Percentiles rank a stretch among this genome's conserved stretches.
Evolutionary conservation across 1,284 basidiomycete genomes (phyloP).

Genomic region (Ganoderma lingzhi): DNA sequence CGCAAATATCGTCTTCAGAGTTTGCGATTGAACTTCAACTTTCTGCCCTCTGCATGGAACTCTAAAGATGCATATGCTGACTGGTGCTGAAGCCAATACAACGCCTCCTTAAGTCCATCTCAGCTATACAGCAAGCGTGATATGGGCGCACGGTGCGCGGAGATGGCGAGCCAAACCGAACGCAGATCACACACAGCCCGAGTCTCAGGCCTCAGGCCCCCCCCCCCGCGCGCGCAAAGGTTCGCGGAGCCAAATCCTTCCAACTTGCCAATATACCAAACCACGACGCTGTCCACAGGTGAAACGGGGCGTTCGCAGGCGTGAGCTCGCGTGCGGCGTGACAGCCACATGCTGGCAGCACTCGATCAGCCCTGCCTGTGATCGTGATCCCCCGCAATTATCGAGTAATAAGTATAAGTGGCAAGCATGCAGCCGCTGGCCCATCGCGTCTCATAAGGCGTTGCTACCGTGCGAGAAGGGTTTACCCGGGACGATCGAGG

Average conservation of each 20-base stretch:
- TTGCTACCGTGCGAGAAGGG: background rate
- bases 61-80: too few species aligned
- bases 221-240: background rate
- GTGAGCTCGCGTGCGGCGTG: background rate
- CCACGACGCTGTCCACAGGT: background rate
- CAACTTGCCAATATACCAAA: background rate
- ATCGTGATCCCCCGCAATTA: slow-evolving; percentile 1
- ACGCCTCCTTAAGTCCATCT: background rate
- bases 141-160: background rate
- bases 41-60: background rate
- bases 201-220: background rate
- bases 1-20: background rate
- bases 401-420: background rate
- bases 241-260: slow-evolving; percentile 1
- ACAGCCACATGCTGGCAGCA: background rate
- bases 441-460: background rate
- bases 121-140: background rate
- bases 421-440: background rate
- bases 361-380: background rate
- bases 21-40: background rate
- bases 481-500: background rate
- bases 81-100: background rate
- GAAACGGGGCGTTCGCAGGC: background rate
- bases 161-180: background rate
- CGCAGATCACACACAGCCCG: background rate